Conservation (phyloP, 176 grass and related monocot genomes). For the Musa itinerans region DNA sequence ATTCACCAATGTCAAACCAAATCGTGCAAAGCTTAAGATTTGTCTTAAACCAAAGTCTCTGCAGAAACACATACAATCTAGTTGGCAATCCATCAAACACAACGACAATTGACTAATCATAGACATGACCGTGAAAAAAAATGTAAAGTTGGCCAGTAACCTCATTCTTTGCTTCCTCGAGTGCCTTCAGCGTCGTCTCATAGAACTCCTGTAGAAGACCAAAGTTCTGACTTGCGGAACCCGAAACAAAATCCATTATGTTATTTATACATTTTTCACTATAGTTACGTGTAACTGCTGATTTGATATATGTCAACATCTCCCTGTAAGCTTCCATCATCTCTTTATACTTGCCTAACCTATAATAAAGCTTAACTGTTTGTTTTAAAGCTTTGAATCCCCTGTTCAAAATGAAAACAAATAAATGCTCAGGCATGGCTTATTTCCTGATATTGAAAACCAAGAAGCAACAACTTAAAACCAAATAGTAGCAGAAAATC, state of each 20-base stretch:
- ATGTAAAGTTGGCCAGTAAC: conserved; percentile 18
- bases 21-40: conserved; percentile 99
- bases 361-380: conserved; percentile 97
- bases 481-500: not conserved
- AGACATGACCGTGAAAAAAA: not conserved
- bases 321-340: conserved; percentile 98
- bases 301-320: conserved; percentile 98
- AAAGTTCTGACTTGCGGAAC: conserved; percentile 94
- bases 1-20: conserved; percentile 98
- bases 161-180: conserved; percentile 99
- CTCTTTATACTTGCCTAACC: conserved; percentile 80
- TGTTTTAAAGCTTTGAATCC: conserved; percentile 98
- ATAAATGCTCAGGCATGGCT: not conserved
- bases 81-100: conserved; percentile 13
- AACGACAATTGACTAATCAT: not conserved
- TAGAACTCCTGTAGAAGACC: conserved; percentile 94
- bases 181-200: conserved; percentile 83
- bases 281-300: conserved; percentile 94
- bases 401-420: conserved; percentile 36
- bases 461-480: not conserved
- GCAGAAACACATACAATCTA: conserved; percentile 16
- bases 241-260: conserved; percentile 99
- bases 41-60: conserved; percentile 99
- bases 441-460: not conserved
- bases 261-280: conserved; percentile 99